These are phyloP conservation scores for Neurospora tetrasperma DNA, from an alignment of 495 filamentous ascomycete species.

Conservation along the genomic window DNA sequence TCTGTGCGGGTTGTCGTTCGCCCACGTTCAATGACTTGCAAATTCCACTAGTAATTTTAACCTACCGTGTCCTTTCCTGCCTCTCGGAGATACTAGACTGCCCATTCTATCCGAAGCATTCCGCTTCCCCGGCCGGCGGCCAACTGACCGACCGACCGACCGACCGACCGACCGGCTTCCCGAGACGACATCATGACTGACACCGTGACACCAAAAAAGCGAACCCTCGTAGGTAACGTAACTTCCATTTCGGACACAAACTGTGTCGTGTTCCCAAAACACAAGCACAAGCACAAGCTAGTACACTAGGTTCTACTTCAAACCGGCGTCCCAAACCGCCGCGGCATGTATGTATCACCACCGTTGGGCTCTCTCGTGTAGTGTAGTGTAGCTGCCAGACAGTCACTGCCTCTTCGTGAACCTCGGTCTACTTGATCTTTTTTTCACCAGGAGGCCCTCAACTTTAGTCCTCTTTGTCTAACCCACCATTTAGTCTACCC, in stretches of 20 bases:
- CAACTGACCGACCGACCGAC: not conserved
- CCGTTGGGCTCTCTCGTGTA: not conserved
- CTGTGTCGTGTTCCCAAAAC: not conserved
- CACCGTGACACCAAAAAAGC: not conserved
- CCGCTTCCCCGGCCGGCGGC: not conserved
- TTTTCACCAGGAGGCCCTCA: not conserved
- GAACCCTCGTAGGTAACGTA: not conserved
- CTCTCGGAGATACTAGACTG: not conserved
- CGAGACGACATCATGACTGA: not conserved
- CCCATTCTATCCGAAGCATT: not conserved
- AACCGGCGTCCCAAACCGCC: not conserved
- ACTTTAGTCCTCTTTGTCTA: not conserved
- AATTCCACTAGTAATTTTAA: not conserved
- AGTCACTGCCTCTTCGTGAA: not conserved
- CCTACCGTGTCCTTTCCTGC: not conserved
- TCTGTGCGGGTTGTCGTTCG: no score
- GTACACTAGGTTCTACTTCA: not conserved
- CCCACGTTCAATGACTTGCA: no score
- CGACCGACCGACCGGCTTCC: not conserved
- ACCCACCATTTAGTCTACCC: not conserved
- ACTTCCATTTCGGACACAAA: not conserved
- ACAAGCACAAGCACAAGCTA: not conserved
- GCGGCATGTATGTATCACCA: not conserved
- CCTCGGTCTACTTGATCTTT: not conserved
- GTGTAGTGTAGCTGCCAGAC: not conserved